These are phyloP conservation scores for Achaetomium macrosporum DNA, from an alignment of 2,329 filamentous ascomycete genomes.

Conservation along the genomic window DNA sequence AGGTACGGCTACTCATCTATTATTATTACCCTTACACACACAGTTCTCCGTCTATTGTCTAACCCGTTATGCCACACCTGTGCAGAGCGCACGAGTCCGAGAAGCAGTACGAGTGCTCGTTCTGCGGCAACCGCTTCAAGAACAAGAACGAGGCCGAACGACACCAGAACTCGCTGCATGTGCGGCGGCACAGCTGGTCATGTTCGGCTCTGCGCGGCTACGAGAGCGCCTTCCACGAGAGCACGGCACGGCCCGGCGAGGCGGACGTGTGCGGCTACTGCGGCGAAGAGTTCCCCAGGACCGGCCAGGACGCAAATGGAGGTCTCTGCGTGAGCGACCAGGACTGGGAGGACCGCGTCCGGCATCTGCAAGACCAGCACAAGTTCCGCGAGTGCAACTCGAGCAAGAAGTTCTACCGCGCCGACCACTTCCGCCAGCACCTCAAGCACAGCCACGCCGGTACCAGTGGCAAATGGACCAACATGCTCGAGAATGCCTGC, in stretches of 20 bases:
- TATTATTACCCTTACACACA: background rate
- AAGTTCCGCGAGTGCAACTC: conserved; percentile 99
- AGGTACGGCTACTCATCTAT: conserved; percentile 53
- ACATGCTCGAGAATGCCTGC: conserved; percentile 93
- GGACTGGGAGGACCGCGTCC: conserved; percentile 81
- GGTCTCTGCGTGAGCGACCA: conserved; percentile 60
- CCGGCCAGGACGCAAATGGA: conserved; percentile 35
- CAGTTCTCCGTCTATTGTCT: background rate
- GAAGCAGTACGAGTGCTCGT: conserved; percentile 92
- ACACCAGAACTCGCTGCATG: conserved; percentile 90
- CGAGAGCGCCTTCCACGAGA: conserved; percentile 81
- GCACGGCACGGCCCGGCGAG: conserved; percentile 58
- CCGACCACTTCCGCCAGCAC: conserved; percentile 97
- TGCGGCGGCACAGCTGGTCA: conserved; percentile 92
- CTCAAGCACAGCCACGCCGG: conserved; percentile 96
- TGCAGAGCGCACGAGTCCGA: conserved; percentile 79
- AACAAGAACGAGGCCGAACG: conserved; percentile 98
- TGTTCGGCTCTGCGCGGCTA: conserved; percentile 78
- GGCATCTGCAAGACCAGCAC: conserved; percentile 84
- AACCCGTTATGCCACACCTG: background rate
- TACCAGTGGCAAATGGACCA: conserved; percentile 97
- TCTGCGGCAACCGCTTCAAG: conserved; percentile 93
- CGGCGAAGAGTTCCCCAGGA: conserved; percentile 74
- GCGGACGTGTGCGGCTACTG: conserved; percentile 90
- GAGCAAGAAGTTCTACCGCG: conserved; percentile 95